Percentiles rank a stretch among this genome's conserved stretches.
Conservation (phyloP, 345 rosid species). For the Brassica carinata region DNA sequence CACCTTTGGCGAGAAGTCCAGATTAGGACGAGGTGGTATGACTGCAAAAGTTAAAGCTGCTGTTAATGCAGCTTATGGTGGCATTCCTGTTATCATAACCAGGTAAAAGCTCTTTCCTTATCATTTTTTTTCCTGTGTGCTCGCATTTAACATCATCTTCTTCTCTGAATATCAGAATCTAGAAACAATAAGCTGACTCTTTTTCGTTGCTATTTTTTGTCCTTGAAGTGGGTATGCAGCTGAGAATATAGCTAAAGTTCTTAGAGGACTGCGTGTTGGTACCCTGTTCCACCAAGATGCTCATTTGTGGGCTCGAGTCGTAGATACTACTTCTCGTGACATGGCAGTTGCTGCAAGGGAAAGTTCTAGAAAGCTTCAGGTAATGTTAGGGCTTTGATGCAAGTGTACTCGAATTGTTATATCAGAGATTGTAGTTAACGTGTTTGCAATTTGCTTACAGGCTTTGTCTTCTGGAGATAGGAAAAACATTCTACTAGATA, state of each 20-base stretch:
- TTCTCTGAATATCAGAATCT: background rate
- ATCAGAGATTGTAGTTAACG: conserved; percentile 11
- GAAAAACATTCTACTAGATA: conserved; percentile 67
- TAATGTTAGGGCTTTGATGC: conserved; percentile 36
- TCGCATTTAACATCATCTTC: background rate
- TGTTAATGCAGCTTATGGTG: conserved; percentile 78
- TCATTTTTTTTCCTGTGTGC: background rate
- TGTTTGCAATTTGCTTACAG: conserved; percentile 47
- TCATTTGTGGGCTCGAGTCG: conserved; percentile 58
- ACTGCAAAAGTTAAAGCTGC: conserved; percentile 99
- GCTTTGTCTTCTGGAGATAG: conserved; percentile 79
- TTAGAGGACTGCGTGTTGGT: conserved; percentile 80
- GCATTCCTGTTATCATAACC: conserved; percentile 93
- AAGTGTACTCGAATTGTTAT: background rate
- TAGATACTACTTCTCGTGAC: conserved; percentile 63
- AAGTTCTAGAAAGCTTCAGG: conserved; percentile 92
- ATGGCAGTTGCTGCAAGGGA: conserved; percentile 98
- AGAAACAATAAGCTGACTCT: background rate
- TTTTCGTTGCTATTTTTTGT: background rate
- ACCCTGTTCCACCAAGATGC: conserved; percentile 93
- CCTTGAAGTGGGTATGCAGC: conserved; percentile 77
- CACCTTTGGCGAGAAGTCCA: conserved; percentile 95
- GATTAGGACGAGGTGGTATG: conserved; percentile 99
- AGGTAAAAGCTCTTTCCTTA: conserved; percentile 48
- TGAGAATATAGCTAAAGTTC: conserved; percentile 71